These are phyloP conservation scores for Papiliotrema laurentii DNA, from an alignment of 1,284 basidiomycete genomes.

Conservation along the genomic window DNA sequence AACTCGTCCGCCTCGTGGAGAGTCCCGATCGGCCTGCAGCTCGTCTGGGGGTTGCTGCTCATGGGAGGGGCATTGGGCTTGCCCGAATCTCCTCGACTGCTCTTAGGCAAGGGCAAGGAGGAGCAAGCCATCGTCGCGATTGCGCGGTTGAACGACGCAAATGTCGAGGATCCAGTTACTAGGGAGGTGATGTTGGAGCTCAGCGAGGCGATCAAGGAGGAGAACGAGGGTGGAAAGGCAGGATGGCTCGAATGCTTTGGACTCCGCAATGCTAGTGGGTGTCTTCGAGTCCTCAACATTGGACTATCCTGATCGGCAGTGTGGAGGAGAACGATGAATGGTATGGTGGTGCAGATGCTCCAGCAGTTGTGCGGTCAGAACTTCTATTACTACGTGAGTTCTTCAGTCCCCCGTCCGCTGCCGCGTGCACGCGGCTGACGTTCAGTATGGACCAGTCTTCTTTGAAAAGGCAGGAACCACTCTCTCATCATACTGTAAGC, in stretches of 20 bases:
- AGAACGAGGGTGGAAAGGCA: slow-evolving; percentile 72
- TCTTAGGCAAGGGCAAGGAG: slow-evolving; percentile 30
- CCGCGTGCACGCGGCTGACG: slow-evolving; percentile 3
- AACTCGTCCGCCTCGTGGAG: slow-evolving; percentile 60
- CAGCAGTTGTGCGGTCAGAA: slow-evolving; percentile 61
- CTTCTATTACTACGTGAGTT: slow-evolving; percentile 12
- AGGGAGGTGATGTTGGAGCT: slow-evolving; percentile 65
- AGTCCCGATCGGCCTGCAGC: slow-evolving; percentile 43
- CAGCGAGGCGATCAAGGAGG: slow-evolving; percentile 53
- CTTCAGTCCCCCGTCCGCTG: background rate
- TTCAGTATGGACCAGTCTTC: slow-evolving; percentile 74
- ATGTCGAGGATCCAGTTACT: slow-evolving; percentile 60
- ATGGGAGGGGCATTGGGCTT: slow-evolving; percentile 64
- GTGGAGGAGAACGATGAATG: slow-evolving; percentile 22
- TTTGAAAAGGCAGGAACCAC: slow-evolving; percentile 68
- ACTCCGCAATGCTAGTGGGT: slow-evolving; percentile 56
- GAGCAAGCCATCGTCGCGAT: slow-evolving; percentile 61
- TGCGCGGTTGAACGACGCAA: slow-evolving; percentile 61
- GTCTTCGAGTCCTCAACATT: background rate
- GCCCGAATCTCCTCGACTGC: slow-evolving; percentile 59
- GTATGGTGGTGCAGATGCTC: slow-evolving; percentile 74
- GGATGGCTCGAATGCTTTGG: slow-evolving; percentile 76
- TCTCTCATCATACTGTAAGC: slow-evolving; percentile 56
- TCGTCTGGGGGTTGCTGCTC: slow-evolving; percentile 29
- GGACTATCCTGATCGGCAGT: slow-evolving; percentile 47